These are phyloP conservation scores for Arxiozyma slooffiae DNA, from an alignment of 1,139 yeast species.

Conservation along the genomic window DNA sequence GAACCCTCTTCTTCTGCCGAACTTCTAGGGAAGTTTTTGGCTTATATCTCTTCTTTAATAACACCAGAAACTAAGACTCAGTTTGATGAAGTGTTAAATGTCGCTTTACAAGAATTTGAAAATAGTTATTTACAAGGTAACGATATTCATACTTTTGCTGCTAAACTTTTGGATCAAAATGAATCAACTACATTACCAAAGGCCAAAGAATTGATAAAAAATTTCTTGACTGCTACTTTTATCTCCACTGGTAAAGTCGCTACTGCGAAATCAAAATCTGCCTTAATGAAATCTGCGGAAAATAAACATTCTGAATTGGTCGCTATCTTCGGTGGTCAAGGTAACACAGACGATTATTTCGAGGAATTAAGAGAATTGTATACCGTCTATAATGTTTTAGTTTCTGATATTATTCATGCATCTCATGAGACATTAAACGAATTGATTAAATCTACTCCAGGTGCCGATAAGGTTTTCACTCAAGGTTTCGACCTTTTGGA, in stretches of 20 bases:
- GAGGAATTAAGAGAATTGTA: conserved; percentile 88
- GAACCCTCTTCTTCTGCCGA: conserved; percentile 89
- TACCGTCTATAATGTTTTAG: conserved; percentile 63
- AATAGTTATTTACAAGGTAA: conserved; percentile 60
- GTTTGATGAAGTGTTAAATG: conserved; percentile 57
- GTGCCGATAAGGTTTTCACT: conserved; percentile 80
- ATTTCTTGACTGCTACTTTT: conserved; percentile 51
- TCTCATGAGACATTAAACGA: conserved; percentile 60
- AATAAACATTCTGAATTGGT: conserved; percentile 48
- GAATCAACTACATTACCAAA: conserved; percentile 61
- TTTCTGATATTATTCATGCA: conserved; percentile 59
- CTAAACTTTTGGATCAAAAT: conserved; percentile 43
- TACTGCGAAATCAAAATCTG: conserved; percentile 43
- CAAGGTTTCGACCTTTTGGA: conserved; percentile 82
- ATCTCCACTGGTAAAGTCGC: conserved; percentile 35
- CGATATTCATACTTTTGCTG: conserved; percentile 87
- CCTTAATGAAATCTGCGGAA: conserved; percentile 53
- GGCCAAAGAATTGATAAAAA: conserved; percentile 62
- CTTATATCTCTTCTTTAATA: conserved; percentile 58
- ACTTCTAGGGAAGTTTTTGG: conserved; percentile 73
- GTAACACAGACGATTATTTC: conserved; percentile 94
- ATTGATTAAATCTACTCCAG: conserved; percentile 62
- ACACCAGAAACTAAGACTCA: conserved; percentile 41
- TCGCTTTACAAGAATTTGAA: conserved; percentile 75
- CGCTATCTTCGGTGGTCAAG: conserved; percentile 98